These are phyloP conservation scores for Colletotrichum trifolii DNA, from an alignment of 2,329 filamentous ascomycete genomes.

Conservation along the genomic window DNA sequence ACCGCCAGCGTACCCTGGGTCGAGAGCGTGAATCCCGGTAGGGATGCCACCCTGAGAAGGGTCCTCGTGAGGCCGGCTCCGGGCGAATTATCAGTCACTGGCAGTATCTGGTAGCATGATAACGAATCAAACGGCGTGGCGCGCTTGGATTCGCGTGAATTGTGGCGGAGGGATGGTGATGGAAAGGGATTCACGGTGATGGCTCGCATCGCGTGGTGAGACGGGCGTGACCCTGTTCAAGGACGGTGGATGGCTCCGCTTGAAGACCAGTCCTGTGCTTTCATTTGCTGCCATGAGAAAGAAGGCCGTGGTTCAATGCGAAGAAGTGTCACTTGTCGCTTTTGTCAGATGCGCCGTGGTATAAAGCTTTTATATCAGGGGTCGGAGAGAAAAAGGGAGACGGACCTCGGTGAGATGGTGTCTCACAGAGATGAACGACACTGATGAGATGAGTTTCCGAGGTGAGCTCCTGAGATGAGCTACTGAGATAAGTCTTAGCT, in stretches of 20 bases:
- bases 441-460: too few relatives aligned
- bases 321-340: background rate
- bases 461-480: too few relatives aligned
- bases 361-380: background rate
- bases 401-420: too few relatives aligned
- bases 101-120: slow-evolving; percentile 17
- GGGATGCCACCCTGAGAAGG: slow-evolving; percentile 11
- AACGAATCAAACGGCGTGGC: slow-evolving; percentile 33
- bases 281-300: slow-evolving; percentile 13
- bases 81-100: background rate
- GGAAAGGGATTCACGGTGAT: slow-evolving; percentile 16
- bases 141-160: slow-evolving; percentile 30
- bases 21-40: slow-evolving; percentile 23
- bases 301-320: slow-evolving; percentile 10
- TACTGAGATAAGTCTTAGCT: too few relatives aligned
- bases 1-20: slow-evolving; percentile 30
- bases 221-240: slow-evolving; percentile 18
- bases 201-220: slow-evolving; percentile 19
- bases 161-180: slow-evolving; percentile 27
- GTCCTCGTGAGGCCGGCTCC: slow-evolving; percentile 1
- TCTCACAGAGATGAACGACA: too few relatives aligned
- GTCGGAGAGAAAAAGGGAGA: background rate
- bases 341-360: background rate
- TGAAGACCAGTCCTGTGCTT: slow-evolving; percentile 7
- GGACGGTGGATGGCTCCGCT: slow-evolving; percentile 4